These are phyloP conservation scores for Petunia hybrid DNA, from an alignment of 305 asterid species.

Conservation along the genomic window DNA sequence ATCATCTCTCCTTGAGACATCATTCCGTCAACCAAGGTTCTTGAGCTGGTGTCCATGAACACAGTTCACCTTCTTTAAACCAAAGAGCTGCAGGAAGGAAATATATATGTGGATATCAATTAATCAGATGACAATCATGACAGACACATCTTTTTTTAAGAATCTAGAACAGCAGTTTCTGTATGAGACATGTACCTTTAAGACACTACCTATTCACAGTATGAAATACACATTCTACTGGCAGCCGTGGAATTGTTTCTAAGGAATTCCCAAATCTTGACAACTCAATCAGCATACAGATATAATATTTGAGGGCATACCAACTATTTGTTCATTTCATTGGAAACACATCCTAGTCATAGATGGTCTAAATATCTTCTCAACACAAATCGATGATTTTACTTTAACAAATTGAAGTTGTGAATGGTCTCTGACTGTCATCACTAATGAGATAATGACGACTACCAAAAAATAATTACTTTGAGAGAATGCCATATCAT, in stretches of 20 bases:
- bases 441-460: background rate
- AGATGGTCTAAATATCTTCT: background rate
- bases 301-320: background rate
- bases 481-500: background rate
- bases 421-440: conserved; percentile 9
- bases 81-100: conserved; percentile 68
- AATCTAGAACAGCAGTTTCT: conserved; percentile 7
- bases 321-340: background rate
- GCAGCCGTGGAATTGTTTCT: background rate
- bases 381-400: background rate
- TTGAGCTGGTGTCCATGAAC: conserved; percentile 70
- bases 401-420: background rate
- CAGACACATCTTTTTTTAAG: background rate
- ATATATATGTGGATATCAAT: background rate
- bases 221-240: background rate
- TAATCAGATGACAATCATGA: background rate
- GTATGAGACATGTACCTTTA: background rate
- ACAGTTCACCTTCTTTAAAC: conserved; percentile 80
- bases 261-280: background rate
- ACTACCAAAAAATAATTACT: background rate
- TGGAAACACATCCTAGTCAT: background rate
- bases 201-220: background rate
- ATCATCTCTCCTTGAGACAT: background rate
- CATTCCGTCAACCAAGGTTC: conserved; percentile 85
- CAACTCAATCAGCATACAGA: background rate